phyloP scores from a whole-genome alignment of 495 filamentous ascomycete genomes.

The Articulospora tetracladia region DNA sequence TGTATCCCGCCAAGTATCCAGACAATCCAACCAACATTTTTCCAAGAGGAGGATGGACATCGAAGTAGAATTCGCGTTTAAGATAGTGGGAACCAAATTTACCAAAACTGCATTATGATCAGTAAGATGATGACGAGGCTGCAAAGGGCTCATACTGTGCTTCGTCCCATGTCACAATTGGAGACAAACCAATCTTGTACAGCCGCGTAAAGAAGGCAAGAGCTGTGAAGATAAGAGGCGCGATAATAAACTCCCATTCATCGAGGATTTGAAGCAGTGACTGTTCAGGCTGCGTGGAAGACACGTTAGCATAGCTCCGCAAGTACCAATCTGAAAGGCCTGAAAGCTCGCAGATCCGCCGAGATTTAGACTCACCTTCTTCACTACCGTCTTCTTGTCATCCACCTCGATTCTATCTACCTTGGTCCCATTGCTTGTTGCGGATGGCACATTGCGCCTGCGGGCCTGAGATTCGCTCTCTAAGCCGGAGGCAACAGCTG shows the following conservation, averaged over 20 bases:
- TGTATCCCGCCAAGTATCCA: conserved; percentile 93
- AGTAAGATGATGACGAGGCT: conserved; percentile 14
- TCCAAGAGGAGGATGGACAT: conserved; percentile 94
- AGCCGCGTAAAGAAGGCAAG: conserved; percentile 91
- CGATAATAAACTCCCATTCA: conserved; percentile 81
- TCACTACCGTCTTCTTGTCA: conserved; percentile 60
- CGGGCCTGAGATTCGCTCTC: conserved; percentile 61
- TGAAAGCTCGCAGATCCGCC: background rate
- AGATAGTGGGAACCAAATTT: conserved; percentile 99
- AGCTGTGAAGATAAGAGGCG: conserved; percentile 81
- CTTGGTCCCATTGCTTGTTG: conserved; percentile 13
- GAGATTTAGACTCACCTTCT: conserved; percentile 45
- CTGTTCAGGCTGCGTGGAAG: conserved; percentile 26
- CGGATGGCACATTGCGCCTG: conserved; percentile 66
- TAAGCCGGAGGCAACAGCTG: conserved; percentile 62
- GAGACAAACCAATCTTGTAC: conserved; percentile 91
- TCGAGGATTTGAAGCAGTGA: conserved; percentile 62
- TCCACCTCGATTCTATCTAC: conserved; percentile 37
- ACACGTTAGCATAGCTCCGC: background rate
- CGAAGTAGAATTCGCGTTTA: conserved; percentile 99
- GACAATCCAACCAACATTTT: conserved; percentile 98
- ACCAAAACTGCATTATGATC: conserved; percentile 65
- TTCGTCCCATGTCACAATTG: conserved; percentile 98
- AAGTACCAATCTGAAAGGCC: background rate
- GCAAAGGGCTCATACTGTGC: conserved; percentile 68